Base-by-base conservation (phyloP, 805 yeast species). In the Saturnispora ahearnii region DNA sequence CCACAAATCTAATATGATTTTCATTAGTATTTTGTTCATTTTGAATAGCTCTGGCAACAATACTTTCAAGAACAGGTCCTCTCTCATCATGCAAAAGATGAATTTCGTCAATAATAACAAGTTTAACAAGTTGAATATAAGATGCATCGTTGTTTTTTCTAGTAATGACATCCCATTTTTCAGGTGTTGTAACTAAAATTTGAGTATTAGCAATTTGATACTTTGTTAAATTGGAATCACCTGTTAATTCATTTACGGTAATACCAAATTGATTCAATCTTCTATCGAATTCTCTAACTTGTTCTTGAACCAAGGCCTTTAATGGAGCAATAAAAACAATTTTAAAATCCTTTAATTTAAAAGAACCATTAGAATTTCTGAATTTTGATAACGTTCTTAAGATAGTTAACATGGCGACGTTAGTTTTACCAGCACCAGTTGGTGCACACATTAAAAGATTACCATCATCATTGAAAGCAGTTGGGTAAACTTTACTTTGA, bases 351-450 rank as follows among this genome's bases (percentile, higher is more conserved):
- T 76, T 67, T 24, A 81, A 56, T 24, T 73, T 69, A 10, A 87
- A 63, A n/a, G 71, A 66, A 0, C 82, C 84, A 1, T 58, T 60
- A 8, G 49, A 12, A 43, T 73, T 67, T 58, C 83, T 69, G 60
- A 67, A 77, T 44, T 81, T 73, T 0, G 77, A 68, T 21, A 90
- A 62, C 0, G 84, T 71, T 45, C 83, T 68, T n/a, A 90, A 69
- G 4, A 87, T 73, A 0, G 96, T 72, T 43, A 93, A 66, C 82
- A 93, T 78, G 0, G 99, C 99, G 29, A 93, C 96, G 63, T 93
- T 93, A 22, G 99, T 91, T 63, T 91, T 91, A 69, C 99, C 99
- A 2, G 96, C 96, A 70, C 99, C 99, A 0, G 99, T 91, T 6
- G 99, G 99, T 1, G 99, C 98, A 74, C 98, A 91, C 57, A 91